Base-by-base conservation (phyloP, 2,329 filamentous ascomycete genomes). In the Rosellinia necatrix region DNA sequence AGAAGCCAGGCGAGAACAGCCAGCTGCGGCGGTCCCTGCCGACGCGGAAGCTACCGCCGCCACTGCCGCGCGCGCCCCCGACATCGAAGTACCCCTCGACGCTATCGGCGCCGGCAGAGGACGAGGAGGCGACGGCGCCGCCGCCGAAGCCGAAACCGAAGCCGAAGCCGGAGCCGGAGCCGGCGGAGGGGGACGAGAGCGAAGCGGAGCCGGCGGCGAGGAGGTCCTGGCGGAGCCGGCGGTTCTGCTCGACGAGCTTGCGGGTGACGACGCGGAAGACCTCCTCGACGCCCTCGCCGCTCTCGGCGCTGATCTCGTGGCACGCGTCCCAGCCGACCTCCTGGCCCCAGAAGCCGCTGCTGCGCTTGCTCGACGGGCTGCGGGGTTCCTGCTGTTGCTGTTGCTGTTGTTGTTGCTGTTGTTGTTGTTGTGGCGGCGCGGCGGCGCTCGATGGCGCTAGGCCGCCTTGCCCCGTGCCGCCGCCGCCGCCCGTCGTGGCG, bases 321-420 rank as follows among this genome's bases (percentile, higher is more conserved):
- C 93, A 97, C 61, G 92, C 96, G 68, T 97, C 92, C 92, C 93
- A 97, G 49, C 92, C 92, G 5, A 92, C 86, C 70, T 97, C 92
- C 71, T 94, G 90, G 19, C 88, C 91, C 92, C 92, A 97, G 74
- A 92, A 91, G 1, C 89, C 88, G 32, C 84, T 89, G 67, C 84
- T 89, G 37, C 85, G 78, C 71, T 88, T 88, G 42, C 81, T 85
- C 65, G 79, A 81, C 40, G 84, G 84, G 60, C 80, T 85, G 52
- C 82, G 78, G 10, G 82, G 81, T 63, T 86, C 83, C 22, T 65
- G 65, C 17, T n/a, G n/a, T n/a, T n/a, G n/a, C n/a, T n/a, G n/a
- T n/a, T n/a, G n/a, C n/a, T n/a, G n/a, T n/a, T n/a, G n/a, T n/a
- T n/a, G n/a, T n/a, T n/a, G n/a, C n/a, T n/a, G n/a, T n/a, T n/a